Percentiles rank a stretch among this genome's conserved stretches.
Conservation (phyloP, 495 filamentous ascomycete genomes). For the Daldinia caldariorum region DNA sequence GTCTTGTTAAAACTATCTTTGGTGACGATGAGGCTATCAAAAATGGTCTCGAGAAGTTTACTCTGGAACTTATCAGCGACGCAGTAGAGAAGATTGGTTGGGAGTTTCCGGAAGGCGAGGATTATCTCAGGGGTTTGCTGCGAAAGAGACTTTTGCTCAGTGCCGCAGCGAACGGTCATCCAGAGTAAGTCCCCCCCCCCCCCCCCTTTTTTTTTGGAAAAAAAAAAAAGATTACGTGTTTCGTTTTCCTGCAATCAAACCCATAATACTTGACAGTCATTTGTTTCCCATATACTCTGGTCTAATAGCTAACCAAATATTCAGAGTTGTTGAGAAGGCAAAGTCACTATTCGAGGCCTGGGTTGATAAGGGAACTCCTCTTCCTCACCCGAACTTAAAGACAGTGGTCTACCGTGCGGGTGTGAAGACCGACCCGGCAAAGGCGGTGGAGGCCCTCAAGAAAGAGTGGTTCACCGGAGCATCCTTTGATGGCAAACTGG, state of each 20-base stretch:
- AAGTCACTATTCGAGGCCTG: slow-evolving; percentile 79
- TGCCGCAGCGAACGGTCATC: slow-evolving; percentile 77
- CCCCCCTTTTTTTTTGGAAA: too few species aligned
- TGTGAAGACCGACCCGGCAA: slow-evolving; percentile 72
- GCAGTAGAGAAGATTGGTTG: slow-evolving; percentile 84
- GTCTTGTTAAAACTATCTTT: slow-evolving; percentile 60
- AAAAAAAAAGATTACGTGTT: not conserved
- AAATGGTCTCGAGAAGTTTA: slow-evolving; percentile 75
- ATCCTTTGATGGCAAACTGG: slow-evolving; percentile 89
- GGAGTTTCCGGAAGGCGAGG: slow-evolving; percentile 78
- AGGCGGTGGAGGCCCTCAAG: slow-evolving; percentile 75
- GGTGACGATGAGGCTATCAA: slow-evolving; percentile 64
- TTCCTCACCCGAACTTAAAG: slow-evolving; percentile 80
- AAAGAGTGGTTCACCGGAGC: slow-evolving; percentile 82
- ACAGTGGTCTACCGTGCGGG: slow-evolving; percentile 80
- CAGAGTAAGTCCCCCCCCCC: slow-evolving; percentile 67
- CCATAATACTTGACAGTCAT: too few species aligned
- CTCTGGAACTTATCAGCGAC: slow-evolving; percentile 72
- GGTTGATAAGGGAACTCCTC: slow-evolving; percentile 69
- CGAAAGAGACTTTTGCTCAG: slow-evolving; percentile 80
- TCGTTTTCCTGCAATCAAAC: not conserved
- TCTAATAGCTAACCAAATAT: slow-evolving; percentile 20
- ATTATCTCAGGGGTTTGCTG: slow-evolving; percentile 81
- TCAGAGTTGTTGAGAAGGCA: slow-evolving; percentile 73
- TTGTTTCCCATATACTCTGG: not conserved